These are phyloP conservation scores for Alisma plantagoaquatica DNA, from an alignment of 106 monocot species.

Conservation along the genomic window DNA sequence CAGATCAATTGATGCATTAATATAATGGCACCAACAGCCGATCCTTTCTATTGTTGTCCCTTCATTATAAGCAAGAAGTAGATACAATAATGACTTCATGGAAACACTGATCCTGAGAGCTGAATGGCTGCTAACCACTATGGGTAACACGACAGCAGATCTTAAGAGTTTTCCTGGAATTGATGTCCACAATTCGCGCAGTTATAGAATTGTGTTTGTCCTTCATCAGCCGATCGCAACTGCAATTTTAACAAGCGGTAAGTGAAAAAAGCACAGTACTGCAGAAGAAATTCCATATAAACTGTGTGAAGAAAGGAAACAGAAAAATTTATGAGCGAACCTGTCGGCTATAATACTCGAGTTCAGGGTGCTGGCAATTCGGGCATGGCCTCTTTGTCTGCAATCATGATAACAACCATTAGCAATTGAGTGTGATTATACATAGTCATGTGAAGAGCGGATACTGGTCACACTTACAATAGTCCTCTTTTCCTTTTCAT, in stretches of 20 bases:
- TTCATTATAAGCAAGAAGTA: too few relatives aligned
- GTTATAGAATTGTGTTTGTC: conserved; percentile 65
- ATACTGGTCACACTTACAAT: conserved; percentile 64
- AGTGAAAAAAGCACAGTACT: background rate
- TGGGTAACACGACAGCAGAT: too few relatives aligned
- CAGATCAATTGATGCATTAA: too few relatives aligned
- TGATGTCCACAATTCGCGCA: conserved; percentile 53
- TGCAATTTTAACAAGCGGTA: conserved; percentile 10
- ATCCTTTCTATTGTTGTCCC: too few relatives aligned
- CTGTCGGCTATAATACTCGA: conserved; percentile 71
- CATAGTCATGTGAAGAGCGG: too few relatives aligned
- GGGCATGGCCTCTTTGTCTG: conserved; percentile 61
- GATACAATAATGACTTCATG: too few relatives aligned
- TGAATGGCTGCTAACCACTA: too few relatives aligned
- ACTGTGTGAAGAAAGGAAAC: background rate
- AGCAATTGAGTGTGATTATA: too few relatives aligned
- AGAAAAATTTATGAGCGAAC: conserved; percentile 9
- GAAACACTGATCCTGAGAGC: too few relatives aligned
- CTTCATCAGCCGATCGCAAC: conserved; percentile 89
- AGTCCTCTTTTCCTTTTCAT: conserved; percentile 40
- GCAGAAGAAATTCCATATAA: background rate
- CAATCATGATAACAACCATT: too few relatives aligned
- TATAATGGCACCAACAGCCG: too few relatives aligned
- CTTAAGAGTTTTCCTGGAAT: conserved; percentile 22
- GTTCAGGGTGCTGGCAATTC: conserved; percentile 45